Evolutionary conservation across 176 grass and related monocot genomes (phyloP).

Genomic region (Eleusine coracana): DNA sequence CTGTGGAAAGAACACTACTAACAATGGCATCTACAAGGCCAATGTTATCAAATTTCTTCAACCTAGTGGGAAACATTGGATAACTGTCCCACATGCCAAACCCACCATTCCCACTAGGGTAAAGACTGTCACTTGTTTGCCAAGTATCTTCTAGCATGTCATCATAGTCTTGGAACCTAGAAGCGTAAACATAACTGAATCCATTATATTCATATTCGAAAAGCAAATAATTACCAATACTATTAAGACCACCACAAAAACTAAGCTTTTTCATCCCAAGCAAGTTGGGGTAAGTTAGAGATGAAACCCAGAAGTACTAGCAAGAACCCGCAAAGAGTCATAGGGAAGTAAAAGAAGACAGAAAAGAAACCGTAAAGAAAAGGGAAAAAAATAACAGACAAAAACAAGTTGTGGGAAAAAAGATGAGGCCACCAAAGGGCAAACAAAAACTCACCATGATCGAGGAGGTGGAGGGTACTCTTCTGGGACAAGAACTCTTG

Average conservation of each 20-base stretch:
- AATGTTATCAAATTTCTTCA: constrained; percentile 91
- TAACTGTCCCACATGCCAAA: constrained; percentile 89
- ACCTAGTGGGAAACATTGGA: constrained; percentile 62
- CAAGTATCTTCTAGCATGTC: constrained; percentile 97
- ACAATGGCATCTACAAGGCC: constrained; percentile 88
- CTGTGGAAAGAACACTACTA: constrained; percentile 89
- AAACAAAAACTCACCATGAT: constrained; percentile 69
- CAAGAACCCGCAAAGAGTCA: background rate
- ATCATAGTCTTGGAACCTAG: constrained; percentile 93
- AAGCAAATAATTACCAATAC: constrained; percentile 15
- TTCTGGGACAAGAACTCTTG: constrained; percentile 82
- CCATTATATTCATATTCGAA: constrained; percentile 32
- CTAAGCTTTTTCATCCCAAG: background rate
- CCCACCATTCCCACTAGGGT: constrained; percentile 64
- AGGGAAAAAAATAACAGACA: background rate
- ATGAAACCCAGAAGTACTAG: background rate
- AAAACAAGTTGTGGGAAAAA: background rate
- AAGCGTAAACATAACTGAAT: constrained; percentile 27
- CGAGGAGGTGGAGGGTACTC: constrained; percentile 85
- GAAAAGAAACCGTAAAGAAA: background rate
- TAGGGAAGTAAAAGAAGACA: background rate
- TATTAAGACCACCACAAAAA: background rate
- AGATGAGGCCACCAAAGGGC: background rate
- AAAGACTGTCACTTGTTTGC: constrained; percentile 66
- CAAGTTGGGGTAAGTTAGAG: background rate